Evolutionary conservation across 1,284 basidiomycete species (phyloP).

Genomic region (Ustanciosporium gigantosporum): DNA sequence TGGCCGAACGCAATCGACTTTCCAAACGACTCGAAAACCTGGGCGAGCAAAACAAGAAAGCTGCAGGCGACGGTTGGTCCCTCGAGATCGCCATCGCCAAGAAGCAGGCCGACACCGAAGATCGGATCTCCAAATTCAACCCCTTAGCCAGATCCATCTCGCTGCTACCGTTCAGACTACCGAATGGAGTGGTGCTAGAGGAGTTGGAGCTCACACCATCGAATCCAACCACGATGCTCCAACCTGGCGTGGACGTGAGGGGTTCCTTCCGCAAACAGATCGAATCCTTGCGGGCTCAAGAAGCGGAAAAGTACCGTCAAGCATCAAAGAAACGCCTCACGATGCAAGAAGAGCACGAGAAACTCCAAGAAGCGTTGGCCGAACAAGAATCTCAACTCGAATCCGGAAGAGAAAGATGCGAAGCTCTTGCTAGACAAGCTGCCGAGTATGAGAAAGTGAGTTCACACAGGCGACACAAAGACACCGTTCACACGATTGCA

Average conservation of each 20-base stretch:
- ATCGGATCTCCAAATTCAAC: slow-evolving; percentile 46
- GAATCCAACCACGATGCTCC: slow-evolving; percentile 45
- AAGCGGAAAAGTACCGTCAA: slow-evolving; percentile 34
- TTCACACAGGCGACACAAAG: neutral
- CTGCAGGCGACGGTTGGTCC: slow-evolving; percentile 43
- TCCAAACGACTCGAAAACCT: slow-evolving; percentile 43
- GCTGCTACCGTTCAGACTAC: slow-evolving; percentile 43
- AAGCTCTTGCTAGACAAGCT: slow-evolving; percentile 20
- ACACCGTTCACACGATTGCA: neutral
- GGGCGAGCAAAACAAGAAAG: slow-evolving; percentile 40
- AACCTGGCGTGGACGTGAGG: slow-evolving; percentile 45
- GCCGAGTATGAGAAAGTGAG: slow-evolving; percentile 31
- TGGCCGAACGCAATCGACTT: slow-evolving; percentile 45
- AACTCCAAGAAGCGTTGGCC: slow-evolving; percentile 31
- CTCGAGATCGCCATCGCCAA: slow-evolving; percentile 51
- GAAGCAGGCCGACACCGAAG: slow-evolving; percentile 52
- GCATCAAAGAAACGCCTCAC: slow-evolving; percentile 40
- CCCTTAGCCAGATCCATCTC: slow-evolving; percentile 38
- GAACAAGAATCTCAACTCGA: slow-evolving; percentile 28
- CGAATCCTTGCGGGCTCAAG: slow-evolving; percentile 31
- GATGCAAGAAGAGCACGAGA: slow-evolving; percentile 45
- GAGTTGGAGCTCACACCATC: slow-evolving; percentile 43
- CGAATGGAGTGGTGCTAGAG: slow-evolving; percentile 26
- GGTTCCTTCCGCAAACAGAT: slow-evolving; percentile 37
- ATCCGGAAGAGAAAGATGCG: slow-evolving; percentile 28